A percentile compares a stretch with the other conserved stretches of the same genome.
Conservation (phyloP, 2,329 filamentous ascomycete genomes). For the Ceratocystis harringtonii region DNA sequence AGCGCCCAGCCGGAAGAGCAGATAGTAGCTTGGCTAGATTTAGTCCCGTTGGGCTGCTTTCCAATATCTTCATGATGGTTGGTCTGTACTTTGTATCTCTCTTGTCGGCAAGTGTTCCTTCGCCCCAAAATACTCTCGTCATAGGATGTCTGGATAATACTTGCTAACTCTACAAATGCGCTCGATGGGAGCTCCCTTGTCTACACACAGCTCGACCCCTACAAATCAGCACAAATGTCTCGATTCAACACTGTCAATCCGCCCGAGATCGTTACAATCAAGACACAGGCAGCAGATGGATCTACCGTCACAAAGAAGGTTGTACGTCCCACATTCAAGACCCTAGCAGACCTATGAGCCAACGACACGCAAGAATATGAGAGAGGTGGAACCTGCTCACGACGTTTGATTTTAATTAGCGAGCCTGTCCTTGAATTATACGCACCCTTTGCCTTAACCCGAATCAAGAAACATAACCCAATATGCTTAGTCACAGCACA, state of each 20-base stretch:
- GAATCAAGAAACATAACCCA: background rate
- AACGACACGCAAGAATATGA: conserved; percentile 18
- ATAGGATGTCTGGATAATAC: background rate
- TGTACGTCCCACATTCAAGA: conserved; percentile 32
- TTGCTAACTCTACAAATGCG: background rate
- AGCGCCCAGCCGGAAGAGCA: conserved; percentile 1
- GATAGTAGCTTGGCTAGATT: conserved; percentile 25
- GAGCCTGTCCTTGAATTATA: conserved; percentile 5
- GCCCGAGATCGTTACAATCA: conserved; percentile 17
- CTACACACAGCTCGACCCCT: conserved; percentile 40
- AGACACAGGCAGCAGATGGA: conserved; percentile 18
- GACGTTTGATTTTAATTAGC: background rate
- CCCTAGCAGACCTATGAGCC: conserved; percentile 37
- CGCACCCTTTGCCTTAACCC: background rate
- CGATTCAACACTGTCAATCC: conserved; percentile 40
- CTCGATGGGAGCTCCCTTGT: background rate
- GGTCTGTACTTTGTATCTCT: conserved; percentile 47
- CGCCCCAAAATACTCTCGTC: background rate
- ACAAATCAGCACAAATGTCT: conserved; percentile 45
- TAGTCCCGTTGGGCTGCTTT: conserved; percentile 25
- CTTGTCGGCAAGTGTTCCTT: conserved; percentile 36
- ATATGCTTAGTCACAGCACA: background rate
- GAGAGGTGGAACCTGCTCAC: background rate
- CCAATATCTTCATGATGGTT: conserved; percentile 39
- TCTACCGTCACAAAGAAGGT: conserved; percentile 21